Evolutionary conservation across 495 filamentous ascomycete species (phyloP).

Genomic region (Thozetella sp.): DNA sequence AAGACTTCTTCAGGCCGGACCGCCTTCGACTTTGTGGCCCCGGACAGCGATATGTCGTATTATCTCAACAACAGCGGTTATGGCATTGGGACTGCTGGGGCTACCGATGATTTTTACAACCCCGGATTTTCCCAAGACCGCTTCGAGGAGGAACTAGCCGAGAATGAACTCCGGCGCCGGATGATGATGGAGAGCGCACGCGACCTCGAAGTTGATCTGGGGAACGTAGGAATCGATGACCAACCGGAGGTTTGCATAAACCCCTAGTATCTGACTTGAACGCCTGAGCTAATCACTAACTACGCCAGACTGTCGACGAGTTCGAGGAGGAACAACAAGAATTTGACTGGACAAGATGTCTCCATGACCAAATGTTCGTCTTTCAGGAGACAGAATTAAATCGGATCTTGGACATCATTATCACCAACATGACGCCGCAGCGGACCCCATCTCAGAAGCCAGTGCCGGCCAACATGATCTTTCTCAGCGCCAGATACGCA

Average conservation of each 20-base stretch:
- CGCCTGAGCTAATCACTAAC: conserved; percentile 9
- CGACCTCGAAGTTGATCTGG: conserved; percentile 95
- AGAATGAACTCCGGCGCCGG: conserved; percentile 90
- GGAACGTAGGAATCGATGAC: conserved; percentile 94
- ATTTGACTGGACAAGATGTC: conserved; percentile 94
- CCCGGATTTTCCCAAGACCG: conserved; percentile 88
- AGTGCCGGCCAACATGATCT: conserved; percentile 95
- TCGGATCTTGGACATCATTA: conserved; percentile 89
- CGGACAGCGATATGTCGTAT: conserved; percentile 93
- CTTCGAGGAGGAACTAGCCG: conserved; percentile 96
- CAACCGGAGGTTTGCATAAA: conserved; percentile 75
- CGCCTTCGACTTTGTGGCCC: conserved; percentile 94
- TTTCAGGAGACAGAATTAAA: conserved; percentile 94
- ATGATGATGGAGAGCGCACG: conserved; percentile 99
- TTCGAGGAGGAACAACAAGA: conserved; percentile 88
- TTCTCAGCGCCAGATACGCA: conserved; percentile 92
- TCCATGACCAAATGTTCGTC: conserved; percentile 99
- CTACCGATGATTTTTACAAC: conserved; percentile 95
- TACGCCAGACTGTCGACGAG: conserved; percentile 72
- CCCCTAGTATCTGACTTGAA: neutral
- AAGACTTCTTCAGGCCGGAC: conserved; percentile 93
- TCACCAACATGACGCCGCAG: conserved; percentile 98
- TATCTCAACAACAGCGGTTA: conserved; percentile 95
- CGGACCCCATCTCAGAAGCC: conserved; percentile 95
- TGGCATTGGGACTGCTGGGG: conserved; percentile 79